phyloP scores from a whole-genome alignment of 2,329 filamentous ascomycete genomes.

The Talaromyces sp. region DNA sequence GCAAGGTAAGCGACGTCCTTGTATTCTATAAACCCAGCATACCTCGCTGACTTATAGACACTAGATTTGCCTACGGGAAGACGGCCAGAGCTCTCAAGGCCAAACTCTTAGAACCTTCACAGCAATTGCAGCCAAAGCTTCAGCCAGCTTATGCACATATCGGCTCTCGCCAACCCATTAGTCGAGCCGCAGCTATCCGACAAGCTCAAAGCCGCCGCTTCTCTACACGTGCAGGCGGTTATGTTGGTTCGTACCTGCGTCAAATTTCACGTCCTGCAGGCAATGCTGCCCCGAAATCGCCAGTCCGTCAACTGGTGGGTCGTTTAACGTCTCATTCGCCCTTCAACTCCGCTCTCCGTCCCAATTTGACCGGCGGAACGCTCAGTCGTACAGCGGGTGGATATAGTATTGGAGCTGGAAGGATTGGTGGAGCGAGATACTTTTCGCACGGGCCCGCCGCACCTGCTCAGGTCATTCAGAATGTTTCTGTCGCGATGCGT shows the following conservation, averaged over 20 bases:
- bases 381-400: slow-evolving; percentile 81
- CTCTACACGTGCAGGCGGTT: slow-evolving; percentile 48
- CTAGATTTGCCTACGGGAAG: slow-evolving; percentile 46
- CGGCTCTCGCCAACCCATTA: slow-evolving; percentile 54
- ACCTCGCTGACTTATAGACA: neutral
- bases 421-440: slow-evolving; percentile 68
- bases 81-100: slow-evolving; percentile 39
- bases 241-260: slow-evolving; percentile 49
- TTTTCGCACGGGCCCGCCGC: slow-evolving; percentile 84
- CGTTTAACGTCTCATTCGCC: slow-evolving; percentile 70
- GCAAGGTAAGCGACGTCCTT: slow-evolving; percentile 37
- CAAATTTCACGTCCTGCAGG: slow-evolving; percentile 43
- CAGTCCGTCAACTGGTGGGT: slow-evolving; percentile 51
- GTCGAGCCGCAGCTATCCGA: slow-evolving; percentile 57
- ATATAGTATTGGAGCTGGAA: slow-evolving; percentile 69
- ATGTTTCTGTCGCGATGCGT: slow-evolving; percentile 88
- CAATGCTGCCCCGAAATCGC: slow-evolving; percentile 50
- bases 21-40: neutral
- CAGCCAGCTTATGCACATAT: slow-evolving; percentile 58
- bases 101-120: slow-evolving; percentile 37
- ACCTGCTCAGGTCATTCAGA: slow-evolving; percentile 85
- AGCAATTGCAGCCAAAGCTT: slow-evolving; percentile 44
- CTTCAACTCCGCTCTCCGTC: slow-evolving; percentile 81
- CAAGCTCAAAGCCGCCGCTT: slow-evolving; percentile 62
- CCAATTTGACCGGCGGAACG: slow-evolving; percentile 84